phyloP scores from a whole-genome alignment of 2,329 filamentous ascomycete genomes.

The Alternaria longipes region DNA sequence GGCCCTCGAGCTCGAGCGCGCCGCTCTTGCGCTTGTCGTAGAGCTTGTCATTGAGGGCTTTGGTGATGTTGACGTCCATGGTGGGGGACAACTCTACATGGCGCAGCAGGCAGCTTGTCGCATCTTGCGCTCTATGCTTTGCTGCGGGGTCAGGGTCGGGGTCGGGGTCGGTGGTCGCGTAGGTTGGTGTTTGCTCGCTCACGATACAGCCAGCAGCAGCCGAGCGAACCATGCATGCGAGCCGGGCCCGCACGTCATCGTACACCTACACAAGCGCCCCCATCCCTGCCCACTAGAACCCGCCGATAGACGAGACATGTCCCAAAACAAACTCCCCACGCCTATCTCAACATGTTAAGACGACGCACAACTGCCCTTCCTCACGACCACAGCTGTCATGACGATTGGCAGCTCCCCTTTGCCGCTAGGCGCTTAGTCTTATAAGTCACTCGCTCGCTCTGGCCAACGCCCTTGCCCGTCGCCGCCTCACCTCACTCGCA shows the following conservation, averaged over 20 bases:
- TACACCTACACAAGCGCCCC: conserved; percentile 21
- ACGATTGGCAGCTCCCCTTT: conserved; percentile 14
- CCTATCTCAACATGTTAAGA: not conserved
- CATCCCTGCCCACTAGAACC: conserved; percentile 24
- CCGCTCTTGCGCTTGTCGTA: conserved; percentile 98
- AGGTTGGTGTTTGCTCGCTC: conserved; percentile 11
- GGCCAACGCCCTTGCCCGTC: conserved; percentile 16
- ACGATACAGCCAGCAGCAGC: conserved; percentile 3
- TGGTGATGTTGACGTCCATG: conserved; percentile 91
- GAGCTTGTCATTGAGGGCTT: conserved; percentile 94
- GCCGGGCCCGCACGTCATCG: conserved; percentile 38
- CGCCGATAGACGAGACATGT: conserved; percentile 22
- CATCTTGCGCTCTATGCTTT: conserved; percentile 1
- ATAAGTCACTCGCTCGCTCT: conserved; percentile 16
- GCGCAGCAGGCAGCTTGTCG: conserved; percentile 22
- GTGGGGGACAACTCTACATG: conserved; percentile 41
- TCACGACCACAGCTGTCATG: conserved; percentile 15
- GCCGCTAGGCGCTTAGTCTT: conserved; percentile 11
- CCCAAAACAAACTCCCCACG: conserved; percentile 15
- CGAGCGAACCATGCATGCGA: conserved; percentile 15
- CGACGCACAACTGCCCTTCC: conserved; percentile 2
- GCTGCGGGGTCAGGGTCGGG: too few species aligned
- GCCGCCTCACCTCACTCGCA: conserved; percentile 16
- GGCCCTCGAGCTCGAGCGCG: conserved; percentile 90
- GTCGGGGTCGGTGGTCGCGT: conserved; percentile 1